Evolutionary conservation across 441 rosid species (phyloP).

Genomic region (Oxalis stricta): DNA sequence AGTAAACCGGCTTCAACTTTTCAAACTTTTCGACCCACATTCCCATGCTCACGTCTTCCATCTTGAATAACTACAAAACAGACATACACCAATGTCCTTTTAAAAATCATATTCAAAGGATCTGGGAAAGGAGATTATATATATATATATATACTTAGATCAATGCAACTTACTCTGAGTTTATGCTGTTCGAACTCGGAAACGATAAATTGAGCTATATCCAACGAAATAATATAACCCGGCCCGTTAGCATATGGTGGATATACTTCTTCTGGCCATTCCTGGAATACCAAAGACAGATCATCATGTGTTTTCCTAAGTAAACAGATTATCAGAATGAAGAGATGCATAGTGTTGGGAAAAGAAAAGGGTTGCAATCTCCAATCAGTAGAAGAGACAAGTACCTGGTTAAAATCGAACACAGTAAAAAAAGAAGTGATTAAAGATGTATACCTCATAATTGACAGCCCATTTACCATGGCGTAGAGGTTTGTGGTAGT

Average conservation of each 20-base stretch:
- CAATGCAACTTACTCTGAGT: constrained; percentile 47
- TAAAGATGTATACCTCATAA: constrained; percentile 51
- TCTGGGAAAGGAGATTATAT: constrained; percentile 1
- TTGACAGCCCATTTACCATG: constrained; percentile 91
- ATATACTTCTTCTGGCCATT: constrained; percentile 85
- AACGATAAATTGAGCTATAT: constrained; percentile 52
- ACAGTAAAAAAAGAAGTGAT: neutral
- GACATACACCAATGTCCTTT: neutral
- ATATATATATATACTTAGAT: too few relatives aligned
- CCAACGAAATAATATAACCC: constrained; percentile 70
- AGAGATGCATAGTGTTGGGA: too few relatives aligned
- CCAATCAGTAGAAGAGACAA: neutral
- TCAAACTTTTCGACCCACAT: constrained; percentile 94
- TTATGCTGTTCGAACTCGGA: constrained; percentile 43
- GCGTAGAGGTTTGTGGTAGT: too few relatives aligned
- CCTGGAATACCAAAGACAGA: constrained; percentile 40
- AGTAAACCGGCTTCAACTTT: constrained; percentile 44
- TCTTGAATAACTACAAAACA: constrained; percentile 36
- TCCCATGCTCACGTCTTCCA: constrained; percentile 99
- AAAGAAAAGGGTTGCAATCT: too few relatives aligned
- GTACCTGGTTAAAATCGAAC: neutral
- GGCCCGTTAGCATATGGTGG: constrained; percentile 98
- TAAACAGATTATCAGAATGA: too few relatives aligned
- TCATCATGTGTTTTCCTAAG: constrained; percentile 1
- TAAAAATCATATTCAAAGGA: neutral